Evolutionary conservation across 1,284 basidiomycete species (phyloP), one percentile per base, ranked within the genome.

Genomic region (Anthracocystis walkeri): DNA sequence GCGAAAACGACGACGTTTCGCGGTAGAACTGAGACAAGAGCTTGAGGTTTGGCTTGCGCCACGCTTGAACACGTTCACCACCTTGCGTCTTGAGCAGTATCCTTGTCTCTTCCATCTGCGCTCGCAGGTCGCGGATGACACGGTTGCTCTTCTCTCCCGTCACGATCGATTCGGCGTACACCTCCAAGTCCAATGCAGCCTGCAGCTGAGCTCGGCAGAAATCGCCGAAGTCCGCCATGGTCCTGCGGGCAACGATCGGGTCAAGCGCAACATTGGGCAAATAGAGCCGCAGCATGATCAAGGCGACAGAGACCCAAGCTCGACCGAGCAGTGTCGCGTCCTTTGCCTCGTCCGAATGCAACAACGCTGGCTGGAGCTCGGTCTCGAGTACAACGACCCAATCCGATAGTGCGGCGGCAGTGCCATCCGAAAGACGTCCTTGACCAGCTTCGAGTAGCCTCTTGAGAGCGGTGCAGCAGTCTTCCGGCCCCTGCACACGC

Each of bases 251-350:
- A 20, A 90, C 90, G 16, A 92, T 90, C 10, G 96, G 96, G 84
- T 99, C 97, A 58, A 98, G 87, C 1, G 95, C 94, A 4, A 91
- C 87, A 81, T 93, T 90, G 0, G 97, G 95, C 51, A 98, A 88
- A 82, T 92, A 92, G n/a, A 96, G 88, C 1, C 90, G 87, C 18
- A 93, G 82, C 31, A 93, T 85, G 56, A 89, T 79, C 31, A 87
- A 87, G 50, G 90, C 89, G 29, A 93, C 82, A 0, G 88, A 88
- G 45, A 95, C 87, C 90, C 91, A 97, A 50, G 86, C 89, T 59
- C 85, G 83, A 6, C 91, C 92, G 75, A 87, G 58, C 25, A 54
- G 8, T 12, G 52, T 55, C 2, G 46, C 27, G 35, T 52, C 46
- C 3, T 18, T n/a, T 3, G 33, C 41, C 33, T 57, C 51, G 18